Percentiles rank a stretch among this genome's conserved stretches.
Conservation (phyloP, 108 stramenopile genomes). For the Cyclotella choctawhatcheeana region DNA sequence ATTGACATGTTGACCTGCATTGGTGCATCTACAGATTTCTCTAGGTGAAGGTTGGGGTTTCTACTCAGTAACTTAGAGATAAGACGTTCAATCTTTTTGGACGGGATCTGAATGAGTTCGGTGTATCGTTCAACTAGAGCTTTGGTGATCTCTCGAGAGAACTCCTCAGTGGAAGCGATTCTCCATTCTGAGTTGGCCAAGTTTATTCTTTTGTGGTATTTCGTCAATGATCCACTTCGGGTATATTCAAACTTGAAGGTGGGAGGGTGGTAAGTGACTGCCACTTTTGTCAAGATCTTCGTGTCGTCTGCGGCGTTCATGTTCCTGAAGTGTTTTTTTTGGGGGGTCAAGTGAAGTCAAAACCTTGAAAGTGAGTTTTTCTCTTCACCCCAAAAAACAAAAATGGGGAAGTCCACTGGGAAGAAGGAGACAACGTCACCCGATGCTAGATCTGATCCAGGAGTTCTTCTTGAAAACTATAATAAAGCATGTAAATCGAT, state of each 20-base stretch:
- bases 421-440: slow-evolving; percentile 15
- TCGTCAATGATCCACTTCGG: slow-evolving; percentile 1
- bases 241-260: slow-evolving; percentile 44
- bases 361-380: too few species aligned
- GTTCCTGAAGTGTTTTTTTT: neutral
- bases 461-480: slow-evolving; percentile 34
- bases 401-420: slow-evolving; percentile 24
- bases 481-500: slow-evolving; percentile 26
- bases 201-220: slow-evolving; percentile 32
- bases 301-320: neutral
- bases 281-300: slow-evolving; percentile 24
- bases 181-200: slow-evolving; percentile 2
- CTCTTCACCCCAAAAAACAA: too few species aligned
- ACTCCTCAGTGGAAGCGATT: neutral
- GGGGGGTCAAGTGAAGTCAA: too few species aligned
- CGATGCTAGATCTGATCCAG: slow-evolving; percentile 30
- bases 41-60: neutral
- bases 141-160: neutral
- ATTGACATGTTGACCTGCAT: neutral
- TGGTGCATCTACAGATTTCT: neutral
- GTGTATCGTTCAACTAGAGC: slow-evolving; percentile 5
- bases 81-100: slow-evolving; percentile 8
- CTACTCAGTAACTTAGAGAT: slow-evolving; percentile 6
- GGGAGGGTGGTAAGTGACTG: slow-evolving; percentile 31
- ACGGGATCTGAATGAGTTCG: slow-evolving; percentile 23